Evolutionary conservation across 2,329 filamentous ascomycete species (phyloP).

Genomic region (Pleomassaria siparia): DNA sequence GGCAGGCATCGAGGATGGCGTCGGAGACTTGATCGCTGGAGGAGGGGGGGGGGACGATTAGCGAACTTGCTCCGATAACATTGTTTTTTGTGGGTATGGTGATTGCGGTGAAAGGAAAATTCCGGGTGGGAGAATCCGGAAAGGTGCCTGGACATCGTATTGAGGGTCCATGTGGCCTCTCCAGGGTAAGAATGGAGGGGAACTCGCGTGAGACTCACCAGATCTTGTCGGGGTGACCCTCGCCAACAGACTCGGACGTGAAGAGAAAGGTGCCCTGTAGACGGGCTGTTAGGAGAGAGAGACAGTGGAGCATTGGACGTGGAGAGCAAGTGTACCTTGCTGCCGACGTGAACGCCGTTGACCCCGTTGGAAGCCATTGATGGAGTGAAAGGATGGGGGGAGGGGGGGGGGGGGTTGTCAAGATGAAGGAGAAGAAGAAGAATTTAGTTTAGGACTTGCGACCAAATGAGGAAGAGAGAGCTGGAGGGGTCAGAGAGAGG

Average conservation of each 20-base stretch:
- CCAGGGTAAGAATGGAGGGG: not conserved
- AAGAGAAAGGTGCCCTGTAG: constrained; percentile 48
- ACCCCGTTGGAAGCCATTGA: constrained; percentile 19
- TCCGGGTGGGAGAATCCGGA: not conserved
- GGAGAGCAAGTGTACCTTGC: constrained; percentile 24
- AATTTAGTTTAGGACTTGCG: constrained; percentile 44
- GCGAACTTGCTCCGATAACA: constrained; percentile 4
- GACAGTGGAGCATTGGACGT: constrained; percentile 11
- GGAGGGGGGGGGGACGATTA: constrained; percentile 25
- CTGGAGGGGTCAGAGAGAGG: constrained; percentile 25
- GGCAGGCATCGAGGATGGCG: constrained; percentile 96
- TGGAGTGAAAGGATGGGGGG: no score
- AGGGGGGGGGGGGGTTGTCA: constrained; percentile 33
- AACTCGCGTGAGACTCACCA: constrained; percentile 53
- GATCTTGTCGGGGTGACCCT: constrained; percentile 87
- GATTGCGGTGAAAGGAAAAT: not conserved
- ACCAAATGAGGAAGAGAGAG: constrained; percentile 29
- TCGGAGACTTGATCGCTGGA: constrained; percentile 93
- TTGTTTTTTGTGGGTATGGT: not conserved
- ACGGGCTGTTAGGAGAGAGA: constrained; percentile 14
- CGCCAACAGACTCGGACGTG: constrained; percentile 56
- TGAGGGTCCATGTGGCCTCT: no score
- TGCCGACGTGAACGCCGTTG: constrained; percentile 25
- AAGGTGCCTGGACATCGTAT: not conserved
- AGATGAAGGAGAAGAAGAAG: constrained; percentile 18